phyloP scores from a whole-genome alignment of 257 asterid species.

The Cruciata laevipes region DNA sequence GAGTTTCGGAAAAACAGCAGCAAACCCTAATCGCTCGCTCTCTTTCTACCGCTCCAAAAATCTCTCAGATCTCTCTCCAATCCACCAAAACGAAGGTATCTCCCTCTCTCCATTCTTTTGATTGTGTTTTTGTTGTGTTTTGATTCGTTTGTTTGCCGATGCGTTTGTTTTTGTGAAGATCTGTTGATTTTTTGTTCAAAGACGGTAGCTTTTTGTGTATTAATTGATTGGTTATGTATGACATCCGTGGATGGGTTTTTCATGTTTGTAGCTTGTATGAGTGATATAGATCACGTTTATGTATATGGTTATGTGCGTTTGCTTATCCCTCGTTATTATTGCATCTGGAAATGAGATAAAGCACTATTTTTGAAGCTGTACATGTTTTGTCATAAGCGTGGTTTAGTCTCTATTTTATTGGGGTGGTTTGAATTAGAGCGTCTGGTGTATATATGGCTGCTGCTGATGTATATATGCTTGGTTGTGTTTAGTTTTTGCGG shows the following conservation, averaged over 20 bases:
- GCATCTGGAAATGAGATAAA: not conserved
- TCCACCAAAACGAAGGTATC: conserved; percentile 16
- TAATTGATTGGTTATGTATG: not conserved
- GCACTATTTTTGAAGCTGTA: not conserved
- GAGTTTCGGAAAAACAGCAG: conserved; percentile 32
- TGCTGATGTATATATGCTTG: no score
- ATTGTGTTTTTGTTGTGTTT: not conserved
- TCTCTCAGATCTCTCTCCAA: conserved; percentile 20
- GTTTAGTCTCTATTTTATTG: no score
- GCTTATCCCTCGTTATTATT: not conserved
- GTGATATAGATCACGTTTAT: not conserved
- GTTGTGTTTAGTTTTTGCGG: not conserved
- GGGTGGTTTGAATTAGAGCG: not conserved
- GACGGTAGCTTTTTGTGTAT: not conserved
- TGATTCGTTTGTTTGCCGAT: not conserved
- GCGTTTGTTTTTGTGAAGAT: not conserved
- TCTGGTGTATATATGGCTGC: not conserved
- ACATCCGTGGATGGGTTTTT: not conserved
- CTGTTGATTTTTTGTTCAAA: not conserved
- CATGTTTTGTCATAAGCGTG: not conserved
- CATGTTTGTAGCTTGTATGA: not conserved
- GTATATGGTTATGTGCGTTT: not conserved
- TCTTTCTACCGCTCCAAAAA: not conserved
- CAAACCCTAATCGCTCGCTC: conserved; percentile 13
- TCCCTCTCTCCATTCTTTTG: not conserved